Conservation (phyloP, 2,329 filamentous ascomycete species). For the Alternaria infectoria region DNA sequence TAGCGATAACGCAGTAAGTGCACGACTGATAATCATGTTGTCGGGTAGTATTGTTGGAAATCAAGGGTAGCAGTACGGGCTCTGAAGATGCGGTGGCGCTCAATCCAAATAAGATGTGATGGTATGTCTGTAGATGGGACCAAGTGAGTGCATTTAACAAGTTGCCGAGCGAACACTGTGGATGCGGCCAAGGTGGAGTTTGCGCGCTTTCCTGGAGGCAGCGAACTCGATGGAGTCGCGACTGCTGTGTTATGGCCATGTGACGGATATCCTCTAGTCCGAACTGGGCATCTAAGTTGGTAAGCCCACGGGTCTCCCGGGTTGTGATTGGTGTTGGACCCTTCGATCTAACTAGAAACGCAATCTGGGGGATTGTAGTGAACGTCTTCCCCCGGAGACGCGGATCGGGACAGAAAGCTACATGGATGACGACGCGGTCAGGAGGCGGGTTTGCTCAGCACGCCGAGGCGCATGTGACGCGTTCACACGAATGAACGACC, state of each 20-base stretch:
- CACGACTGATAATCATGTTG: constrained; percentile 36
- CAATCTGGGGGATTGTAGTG: neutral
- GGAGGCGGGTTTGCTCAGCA: neutral
- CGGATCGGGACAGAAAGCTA: neutral
- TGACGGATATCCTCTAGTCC: constrained; percentile 8
- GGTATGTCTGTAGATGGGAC: constrained; percentile 9
- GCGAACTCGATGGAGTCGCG: constrained; percentile 2
- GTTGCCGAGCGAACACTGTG: constrained; percentile 3
- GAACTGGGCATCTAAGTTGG: constrained; percentile 16
- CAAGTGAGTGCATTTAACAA: constrained; percentile 8
- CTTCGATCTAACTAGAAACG: neutral
- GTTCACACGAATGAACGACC: neutral
- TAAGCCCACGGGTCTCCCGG: constrained; percentile 4
- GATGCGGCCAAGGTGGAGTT: neutral
- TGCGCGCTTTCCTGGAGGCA: constrained; percentile 9
- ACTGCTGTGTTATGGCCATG: constrained; percentile 1
- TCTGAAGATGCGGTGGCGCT: constrained; percentile 13
- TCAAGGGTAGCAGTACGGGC: constrained; percentile 4
- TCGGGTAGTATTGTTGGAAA: constrained; percentile 11
- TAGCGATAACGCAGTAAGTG: constrained; percentile 30
- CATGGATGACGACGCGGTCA: neutral
- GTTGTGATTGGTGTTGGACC: constrained; percentile 5
- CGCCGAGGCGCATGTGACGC: constrained; percentile 3
- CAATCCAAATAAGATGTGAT: constrained; percentile 12
- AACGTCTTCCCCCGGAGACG: neutral